phyloP scores from a whole-genome alignment of 306 rosid genomes.

The Potentilla sterilis region DNA sequence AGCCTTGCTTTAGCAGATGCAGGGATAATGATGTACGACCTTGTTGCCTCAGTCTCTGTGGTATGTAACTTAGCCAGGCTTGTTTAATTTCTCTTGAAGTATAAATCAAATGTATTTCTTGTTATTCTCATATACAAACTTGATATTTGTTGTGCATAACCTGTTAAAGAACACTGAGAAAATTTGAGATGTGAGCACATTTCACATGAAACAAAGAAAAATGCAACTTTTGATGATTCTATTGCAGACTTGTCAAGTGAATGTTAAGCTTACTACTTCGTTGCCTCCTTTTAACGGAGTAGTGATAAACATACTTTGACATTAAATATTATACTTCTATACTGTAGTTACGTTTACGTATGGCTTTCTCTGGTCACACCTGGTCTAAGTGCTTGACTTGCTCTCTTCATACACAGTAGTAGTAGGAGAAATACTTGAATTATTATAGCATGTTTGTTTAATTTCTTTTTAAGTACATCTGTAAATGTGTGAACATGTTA shows the following conservation, averaged over 20 bases:
- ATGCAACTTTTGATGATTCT: background rate
- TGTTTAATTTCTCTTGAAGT: background rate
- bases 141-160: background rate
- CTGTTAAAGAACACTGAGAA: background rate
- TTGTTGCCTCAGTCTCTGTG: constrained; percentile 93
- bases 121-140: background rate
- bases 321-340: background rate
- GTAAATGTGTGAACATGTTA: background rate
- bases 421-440: background rate
- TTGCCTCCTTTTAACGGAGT: background rate
- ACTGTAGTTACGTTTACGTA: background rate
- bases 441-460: background rate
- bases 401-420: background rate
- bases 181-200: background rate
- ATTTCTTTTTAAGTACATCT: background rate
- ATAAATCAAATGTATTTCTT: background rate
- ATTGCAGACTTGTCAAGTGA: background rate
- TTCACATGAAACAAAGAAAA: background rate
- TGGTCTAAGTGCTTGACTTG: background rate
- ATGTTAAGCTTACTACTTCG: background rate
- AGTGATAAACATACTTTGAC: background rate
- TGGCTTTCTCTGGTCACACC: constrained; percentile 7
- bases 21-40: constrained; percentile 94
- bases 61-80: constrained; percentile 41
- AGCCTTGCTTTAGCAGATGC: constrained; percentile 99